These are phyloP conservation scores for Vittaforma corneae DNA, from an alignment of 371 early-diverging fungal genomes.

Conservation along the genomic window DNA sequence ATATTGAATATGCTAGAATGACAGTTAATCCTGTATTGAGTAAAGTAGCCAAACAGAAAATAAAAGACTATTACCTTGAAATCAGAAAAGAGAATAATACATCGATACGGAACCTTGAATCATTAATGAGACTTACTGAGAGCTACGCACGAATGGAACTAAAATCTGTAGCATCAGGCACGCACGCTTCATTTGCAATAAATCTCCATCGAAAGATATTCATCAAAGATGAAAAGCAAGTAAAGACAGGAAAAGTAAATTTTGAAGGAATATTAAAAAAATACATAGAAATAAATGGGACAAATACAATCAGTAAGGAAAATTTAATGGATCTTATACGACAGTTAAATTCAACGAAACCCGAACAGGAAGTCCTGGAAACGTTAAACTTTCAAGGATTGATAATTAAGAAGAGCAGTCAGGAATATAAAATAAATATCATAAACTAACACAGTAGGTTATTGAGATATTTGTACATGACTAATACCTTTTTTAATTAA, in stretches of 20 bases:
- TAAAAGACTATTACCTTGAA: constrained; percentile 37
- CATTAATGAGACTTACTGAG: constrained; percentile 50
- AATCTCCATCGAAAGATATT: constrained; percentile 41
- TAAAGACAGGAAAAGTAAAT: constrained; percentile 20
- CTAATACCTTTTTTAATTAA: no score
- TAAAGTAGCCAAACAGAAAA: constrained; percentile 37
- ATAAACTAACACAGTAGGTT: no score
- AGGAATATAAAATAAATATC: constrained; percentile 37
- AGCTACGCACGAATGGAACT: constrained; percentile 51
- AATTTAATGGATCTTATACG: constrained; percentile 22
- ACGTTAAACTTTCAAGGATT: constrained; percentile 43
- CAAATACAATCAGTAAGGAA: constrained; percentile 7
- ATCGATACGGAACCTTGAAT: constrained; percentile 47
- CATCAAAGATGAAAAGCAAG: constrained; percentile 10
- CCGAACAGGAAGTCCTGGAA: constrained; percentile 30
- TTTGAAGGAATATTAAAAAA: constrained; percentile 22
- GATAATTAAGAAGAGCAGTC: constrained; percentile 40
- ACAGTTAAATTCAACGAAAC: constrained; percentile 8
- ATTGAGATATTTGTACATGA: no score
- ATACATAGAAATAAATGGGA: constrained; percentile 2
- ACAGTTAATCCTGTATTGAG: constrained; percentile 49
- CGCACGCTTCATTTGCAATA: constrained; percentile 50
- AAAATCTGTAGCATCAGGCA: constrained; percentile 36
- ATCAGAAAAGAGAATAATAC: constrained; percentile 23
- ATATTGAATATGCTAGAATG: constrained; percentile 52